Conservation (phyloP, 2,329 filamentous ascomycete genomes). For the Phaeophleospora eucalypticola region DNA sequence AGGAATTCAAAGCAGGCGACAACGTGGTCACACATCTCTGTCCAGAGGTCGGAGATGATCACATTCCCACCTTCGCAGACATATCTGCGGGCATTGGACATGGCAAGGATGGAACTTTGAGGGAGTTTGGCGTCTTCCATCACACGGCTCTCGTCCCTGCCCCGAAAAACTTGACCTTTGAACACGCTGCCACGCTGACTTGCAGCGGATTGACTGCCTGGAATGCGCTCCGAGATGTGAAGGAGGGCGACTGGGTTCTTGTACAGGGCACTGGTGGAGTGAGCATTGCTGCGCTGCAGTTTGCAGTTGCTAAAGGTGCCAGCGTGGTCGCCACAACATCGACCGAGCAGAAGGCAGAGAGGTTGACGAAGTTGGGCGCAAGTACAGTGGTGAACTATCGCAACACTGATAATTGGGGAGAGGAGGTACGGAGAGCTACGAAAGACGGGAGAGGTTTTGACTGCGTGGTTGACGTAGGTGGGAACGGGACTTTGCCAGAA, state of each 20-base stretch:
- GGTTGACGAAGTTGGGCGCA: constrained; percentile 38
- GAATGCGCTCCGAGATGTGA: constrained; percentile 41
- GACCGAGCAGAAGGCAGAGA: constrained; percentile 43
- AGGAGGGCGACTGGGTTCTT: constrained; percentile 46
- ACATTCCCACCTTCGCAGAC: constrained; percentile 10
- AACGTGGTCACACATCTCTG: constrained; percentile 40
- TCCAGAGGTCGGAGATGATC: constrained; percentile 4
- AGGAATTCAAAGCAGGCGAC: constrained; percentile 55
- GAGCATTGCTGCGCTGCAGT: constrained; percentile 58
- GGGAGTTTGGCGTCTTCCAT: constrained; percentile 60
- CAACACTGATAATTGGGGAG: constrained; percentile 47
- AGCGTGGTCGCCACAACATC: constrained; percentile 54
- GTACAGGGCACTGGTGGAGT: constrained; percentile 65
- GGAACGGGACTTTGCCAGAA: constrained; percentile 29
- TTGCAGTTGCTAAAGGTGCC: constrained; percentile 49
- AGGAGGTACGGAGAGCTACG: constrained; percentile 43
- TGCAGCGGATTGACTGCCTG: constrained; percentile 43
- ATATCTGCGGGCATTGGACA: constrained; percentile 14
- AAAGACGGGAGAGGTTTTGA: constrained; percentile 51
- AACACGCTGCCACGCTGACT: constrained; percentile 42
- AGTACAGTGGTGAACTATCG: constrained; percentile 53
- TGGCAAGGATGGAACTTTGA: constrained; percentile 56
- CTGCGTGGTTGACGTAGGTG: constrained; percentile 59
- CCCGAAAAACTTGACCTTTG: constrained; percentile 40
- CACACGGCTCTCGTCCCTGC: constrained; percentile 46